Evolutionary conservation across 2,329 filamentous ascomycete species (phyloP).

Genomic region (Fusarium nurragi): DNA sequence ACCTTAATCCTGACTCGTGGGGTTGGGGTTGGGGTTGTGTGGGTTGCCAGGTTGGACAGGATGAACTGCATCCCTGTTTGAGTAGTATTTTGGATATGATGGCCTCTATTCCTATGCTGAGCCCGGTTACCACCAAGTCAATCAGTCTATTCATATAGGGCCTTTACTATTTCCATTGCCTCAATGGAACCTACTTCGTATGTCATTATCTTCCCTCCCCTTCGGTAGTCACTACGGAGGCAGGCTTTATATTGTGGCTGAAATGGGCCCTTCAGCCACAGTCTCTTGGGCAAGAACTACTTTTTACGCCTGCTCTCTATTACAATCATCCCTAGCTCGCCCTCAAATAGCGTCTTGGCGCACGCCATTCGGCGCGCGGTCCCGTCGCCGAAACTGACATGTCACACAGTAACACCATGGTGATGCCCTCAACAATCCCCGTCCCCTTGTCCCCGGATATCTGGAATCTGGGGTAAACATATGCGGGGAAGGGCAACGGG

Average conservation of each 20-base stretch:
- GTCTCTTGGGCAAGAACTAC: no score
- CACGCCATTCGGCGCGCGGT: constrained; percentile 20
- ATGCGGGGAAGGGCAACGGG: constrained; percentile 17
- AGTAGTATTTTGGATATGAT: not conserved
- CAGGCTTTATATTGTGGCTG: no score
- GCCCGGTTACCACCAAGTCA: not conserved
- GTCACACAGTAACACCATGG: constrained; percentile 6
- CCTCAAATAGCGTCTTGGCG: constrained; percentile 18
- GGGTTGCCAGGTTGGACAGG: not conserved
- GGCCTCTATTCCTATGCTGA: not conserved
- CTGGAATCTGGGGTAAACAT: constrained; percentile 29
- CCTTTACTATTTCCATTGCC: not conserved
- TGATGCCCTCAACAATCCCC: constrained; percentile 29
- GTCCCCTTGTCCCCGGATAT: constrained; percentile 20
- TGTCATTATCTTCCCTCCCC: not conserved
- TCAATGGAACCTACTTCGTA: not conserved
- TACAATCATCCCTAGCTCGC: not conserved
- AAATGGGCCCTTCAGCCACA: no score
- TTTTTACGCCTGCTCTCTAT: no score
- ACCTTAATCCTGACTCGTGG: constrained; percentile 30
- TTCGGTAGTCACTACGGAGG: not conserved
- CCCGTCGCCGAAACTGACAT: constrained; percentile 25
- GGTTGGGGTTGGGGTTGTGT: not conserved
- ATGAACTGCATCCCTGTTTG: not conserved
- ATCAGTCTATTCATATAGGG: not conserved